These are phyloP conservation scores for Capronia americana DNA, from an alignment of 2,329 filamentous ascomycete genomes.

Conservation along the genomic window DNA sequence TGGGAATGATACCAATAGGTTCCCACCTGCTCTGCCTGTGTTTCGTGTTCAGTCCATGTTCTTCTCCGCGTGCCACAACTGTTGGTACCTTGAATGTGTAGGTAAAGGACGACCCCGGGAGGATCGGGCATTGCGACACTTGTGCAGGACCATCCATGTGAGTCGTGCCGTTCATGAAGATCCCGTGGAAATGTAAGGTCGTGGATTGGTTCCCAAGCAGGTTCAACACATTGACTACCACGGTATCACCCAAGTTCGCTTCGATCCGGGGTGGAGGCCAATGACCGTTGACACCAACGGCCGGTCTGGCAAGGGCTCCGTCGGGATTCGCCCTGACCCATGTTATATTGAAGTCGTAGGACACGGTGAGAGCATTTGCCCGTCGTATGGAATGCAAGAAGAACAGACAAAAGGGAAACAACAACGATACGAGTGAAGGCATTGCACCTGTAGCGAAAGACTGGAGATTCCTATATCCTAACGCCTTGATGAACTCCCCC, in stretches of 20 bases:
- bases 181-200: conserved; percentile 75
- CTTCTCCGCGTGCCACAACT: no score
- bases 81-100: conserved; percentile 67
- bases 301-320: conserved; percentile 52
- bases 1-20: conserved; percentile 74
- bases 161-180: conserved; percentile 77
- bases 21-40: conserved; percentile 42
- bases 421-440: no score
- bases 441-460: no score
- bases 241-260: conserved; percentile 72
- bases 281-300: conserved; percentile 75
- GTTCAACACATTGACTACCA: conserved; percentile 73
- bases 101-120: conserved; percentile 66
- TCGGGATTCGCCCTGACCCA: conserved; percentile 64
- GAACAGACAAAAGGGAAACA: no score
- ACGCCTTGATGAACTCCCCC: no score
- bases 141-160: conserved; percentile 74
- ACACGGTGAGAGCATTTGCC: not conserved
- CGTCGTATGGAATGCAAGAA: no score
- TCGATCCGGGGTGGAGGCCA: conserved; percentile 77
- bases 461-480: no score
- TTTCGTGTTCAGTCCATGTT: no score
- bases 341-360: conserved; percentile 37
- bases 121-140: conserved; percentile 71
- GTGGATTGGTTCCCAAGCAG: conserved; percentile 68